Evolutionary conservation across 2,329 filamentous ascomycete genomes (phyloP), one percentile per base, ranked within the genome.

Genomic region (Fonsecaea multimorphosa): DNA sequence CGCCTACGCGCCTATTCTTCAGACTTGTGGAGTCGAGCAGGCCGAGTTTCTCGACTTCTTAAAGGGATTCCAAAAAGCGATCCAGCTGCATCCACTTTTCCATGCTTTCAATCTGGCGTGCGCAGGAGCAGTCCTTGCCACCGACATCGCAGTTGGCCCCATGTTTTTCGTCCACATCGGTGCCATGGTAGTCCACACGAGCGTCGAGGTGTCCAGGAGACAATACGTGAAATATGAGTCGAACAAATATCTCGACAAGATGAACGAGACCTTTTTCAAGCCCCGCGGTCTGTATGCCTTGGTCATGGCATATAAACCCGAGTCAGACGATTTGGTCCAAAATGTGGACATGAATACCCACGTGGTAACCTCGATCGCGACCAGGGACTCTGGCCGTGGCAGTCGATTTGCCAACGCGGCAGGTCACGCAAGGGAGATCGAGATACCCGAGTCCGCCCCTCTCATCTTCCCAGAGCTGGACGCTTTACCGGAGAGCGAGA

Each of bases 221-320:
- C 44, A 36, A 51, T 64, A 59, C 29, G 52, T 56, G 52, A 76
- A 68, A 34, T 63, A 65, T 29, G 75, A 79, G 52, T 80, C 82
- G 0, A 87, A 86, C 69, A 75, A 72, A 0, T 88, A 85, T 71
- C 78, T 89, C 9, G 80, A 86, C 68, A 75, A 77, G 32, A 79
- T 86, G 69, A 88, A 88, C 70, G 77, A 81, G 8, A 78, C 83
- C 4, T 81, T 86, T 65, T 89, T 88, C 73, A 79, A 78, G 52
- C 85, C 86, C 0, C 80, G 79, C 1, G 86, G 86, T 0, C 78
- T 88, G 0, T 84, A 82, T 73, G 82, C 79, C 63, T 76, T 85
- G 14, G 77, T 89, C 29, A 81, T 87, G 75, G 82, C 82, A 0
- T 86, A 79, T 75, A 81, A 82, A 54, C 80, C 82, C 5, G 52